Evolutionary conservation across 2,329 filamentous ascomycete genomes (phyloP).

Genomic region (Stylonectria norvegica): DNA sequence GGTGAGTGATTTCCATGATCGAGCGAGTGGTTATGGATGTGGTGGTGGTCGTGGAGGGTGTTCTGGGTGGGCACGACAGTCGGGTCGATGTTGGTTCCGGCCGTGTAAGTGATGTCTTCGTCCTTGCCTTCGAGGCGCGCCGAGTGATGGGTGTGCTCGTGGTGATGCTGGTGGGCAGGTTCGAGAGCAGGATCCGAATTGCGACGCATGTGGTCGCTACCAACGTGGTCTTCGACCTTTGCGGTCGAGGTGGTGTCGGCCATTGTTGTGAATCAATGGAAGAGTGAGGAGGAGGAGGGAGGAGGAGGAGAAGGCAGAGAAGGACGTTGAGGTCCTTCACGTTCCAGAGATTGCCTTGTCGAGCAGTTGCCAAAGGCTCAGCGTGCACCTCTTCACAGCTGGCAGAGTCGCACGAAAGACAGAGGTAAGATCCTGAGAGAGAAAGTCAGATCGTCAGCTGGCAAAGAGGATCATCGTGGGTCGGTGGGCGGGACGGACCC

Average conservation of each 20-base stretch:
- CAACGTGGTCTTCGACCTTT: too few species aligned
- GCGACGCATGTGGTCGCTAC: too few species aligned
- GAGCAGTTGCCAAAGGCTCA: not conserved
- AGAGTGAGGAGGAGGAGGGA: too few species aligned
- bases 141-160: conserved; percentile 43
- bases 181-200: conserved; percentile 29
- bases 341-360: too few species aligned
- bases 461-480: conserved; percentile 1
- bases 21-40: not conserved
- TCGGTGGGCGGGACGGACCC: not conserved
- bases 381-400: not conserved
- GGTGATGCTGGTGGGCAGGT: conserved; percentile 40
- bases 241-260: conserved; percentile 14
- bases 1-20: too few species aligned
- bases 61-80: conserved; percentile 33
- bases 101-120: conserved; percentile 46
- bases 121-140: conserved; percentile 32
- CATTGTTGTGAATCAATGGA: too few species aligned
- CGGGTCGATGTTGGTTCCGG: conserved; percentile 37
- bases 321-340: too few species aligned
- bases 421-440: not conserved
- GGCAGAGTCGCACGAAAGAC: too few species aligned
- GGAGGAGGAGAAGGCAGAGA: too few species aligned
- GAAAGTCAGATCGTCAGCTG: conserved; percentile 1
- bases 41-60: conserved; percentile 28